Evolutionary conservation across 192 early-diverging fungal species (phyloP).

Genomic region (Rhizophlyctis rosea): DNA sequence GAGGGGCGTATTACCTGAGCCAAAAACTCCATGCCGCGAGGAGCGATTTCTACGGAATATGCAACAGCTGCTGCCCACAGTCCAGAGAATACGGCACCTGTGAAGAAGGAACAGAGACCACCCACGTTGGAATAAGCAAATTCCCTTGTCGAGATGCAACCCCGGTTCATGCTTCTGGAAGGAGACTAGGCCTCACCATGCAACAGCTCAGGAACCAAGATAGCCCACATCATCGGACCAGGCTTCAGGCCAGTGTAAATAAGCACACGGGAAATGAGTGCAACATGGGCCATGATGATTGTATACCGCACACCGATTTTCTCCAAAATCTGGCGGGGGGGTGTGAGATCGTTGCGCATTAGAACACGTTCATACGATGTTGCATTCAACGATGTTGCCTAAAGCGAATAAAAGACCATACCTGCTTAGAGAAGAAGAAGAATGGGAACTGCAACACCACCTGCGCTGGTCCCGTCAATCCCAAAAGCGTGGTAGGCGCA

Average conservation of each 20-base stretch:
- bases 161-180: too few species aligned
- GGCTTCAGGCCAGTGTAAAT: conserved; percentile 20
- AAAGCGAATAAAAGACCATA: background rate
- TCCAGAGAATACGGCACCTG: conserved; percentile 21
- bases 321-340: conserved; percentile 25
- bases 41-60: conserved; percentile 16
- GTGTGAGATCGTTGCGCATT: too few species aligned
- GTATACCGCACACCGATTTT: conserved; percentile 14
- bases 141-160: too few species aligned
- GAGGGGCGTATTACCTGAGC: conserved; percentile 8
- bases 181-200: conserved; percentile 19
- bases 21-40: conserved; percentile 27
- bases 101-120: background rate
- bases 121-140: background rate
- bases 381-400: background rate
- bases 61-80: conserved; percentile 25
- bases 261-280: conserved; percentile 13
- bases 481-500: conserved; percentile 20
- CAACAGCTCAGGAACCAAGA: conserved; percentile 15
- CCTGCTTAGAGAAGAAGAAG: conserved; percentile 32
- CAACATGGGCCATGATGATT: conserved; percentile 20
- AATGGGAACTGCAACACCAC: conserved; percentile 29
- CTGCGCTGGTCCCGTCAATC: conserved; percentile 25
- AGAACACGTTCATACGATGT: background rate
- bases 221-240: conserved; percentile 12